A percentile compares a stretch with the other conserved stretches of the same genome.
phyloP scores from a whole-genome alignment of 2,329 filamentous ascomycete species.

The Dendryphion nanum region DNA sequence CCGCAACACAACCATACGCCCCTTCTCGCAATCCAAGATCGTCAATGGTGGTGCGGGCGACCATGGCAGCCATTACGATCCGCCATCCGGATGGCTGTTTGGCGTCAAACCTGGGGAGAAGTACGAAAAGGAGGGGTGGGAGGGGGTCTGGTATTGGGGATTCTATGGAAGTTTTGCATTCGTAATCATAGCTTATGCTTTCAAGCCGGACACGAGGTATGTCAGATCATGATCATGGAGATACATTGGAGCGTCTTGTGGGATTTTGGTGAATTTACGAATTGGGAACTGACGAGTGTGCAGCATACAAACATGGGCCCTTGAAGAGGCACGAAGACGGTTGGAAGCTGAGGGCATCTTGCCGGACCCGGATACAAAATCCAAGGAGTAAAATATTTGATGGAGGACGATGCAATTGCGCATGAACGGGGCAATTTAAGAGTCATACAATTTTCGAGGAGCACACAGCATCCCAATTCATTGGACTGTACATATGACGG shows the following conservation, averaged over 20 bases:
- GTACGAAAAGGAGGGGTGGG: conserved; percentile 95
- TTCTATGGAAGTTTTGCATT: conserved; percentile 76
- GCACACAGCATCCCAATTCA: too few species aligned
- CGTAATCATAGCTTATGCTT: conserved; percentile 79
- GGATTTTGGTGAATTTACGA: background rate
- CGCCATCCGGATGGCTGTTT: conserved; percentile 88
- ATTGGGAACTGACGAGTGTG: background rate
- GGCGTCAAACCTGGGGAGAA: conserved; percentile 94
- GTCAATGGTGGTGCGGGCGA: conserved; percentile 13
- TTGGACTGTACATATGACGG: conserved; percentile 12
- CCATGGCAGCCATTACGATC: conserved; percentile 80
- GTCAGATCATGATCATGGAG: too few species aligned
- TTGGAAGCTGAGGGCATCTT: conserved; percentile 95
- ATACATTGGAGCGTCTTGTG: too few species aligned
- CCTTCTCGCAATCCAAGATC: conserved; percentile 21
- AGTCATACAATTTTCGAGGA: too few species aligned
- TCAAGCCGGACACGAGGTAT: conserved; percentile 98
- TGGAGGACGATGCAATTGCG: background rate
- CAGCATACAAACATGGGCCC: conserved; percentile 98
- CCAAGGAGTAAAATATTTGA: too few species aligned
- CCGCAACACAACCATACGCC: conserved; percentile 11
- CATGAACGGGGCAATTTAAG: background rate
- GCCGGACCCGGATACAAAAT: conserved; percentile 69
- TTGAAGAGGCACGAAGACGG: conserved; percentile 92
- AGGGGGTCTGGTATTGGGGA: conserved; percentile 79